Evolutionary conservation across 176 grass and related monocot species (phyloP).

Genomic region (Bolboschoenus planiculmis): DNA sequence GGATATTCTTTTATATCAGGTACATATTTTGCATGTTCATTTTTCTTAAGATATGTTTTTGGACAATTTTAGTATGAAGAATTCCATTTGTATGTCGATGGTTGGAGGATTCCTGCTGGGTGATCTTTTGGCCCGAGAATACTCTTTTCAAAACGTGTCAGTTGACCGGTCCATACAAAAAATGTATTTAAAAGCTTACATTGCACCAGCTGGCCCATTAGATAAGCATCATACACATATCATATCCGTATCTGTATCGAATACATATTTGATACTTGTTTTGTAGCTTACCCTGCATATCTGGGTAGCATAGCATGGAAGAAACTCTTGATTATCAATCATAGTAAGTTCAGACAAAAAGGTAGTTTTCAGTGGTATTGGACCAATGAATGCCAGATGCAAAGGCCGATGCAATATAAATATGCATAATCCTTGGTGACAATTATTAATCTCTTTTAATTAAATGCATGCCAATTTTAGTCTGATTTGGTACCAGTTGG

Average conservation of each 20-base stretch:
- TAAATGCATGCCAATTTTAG: conserved; percentile 31
- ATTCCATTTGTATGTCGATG: not conserved
- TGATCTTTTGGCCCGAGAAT: not conserved
- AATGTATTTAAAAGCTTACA: not conserved
- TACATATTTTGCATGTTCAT: conserved; percentile 25
- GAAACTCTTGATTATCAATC: not conserved
- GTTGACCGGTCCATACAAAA: not conserved
- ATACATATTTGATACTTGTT: not conserved
- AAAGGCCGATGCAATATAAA: not conserved
- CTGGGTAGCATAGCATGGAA: not conserved
- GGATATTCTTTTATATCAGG: conserved; percentile 97
- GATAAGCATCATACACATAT: not conserved
- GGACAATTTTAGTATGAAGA: not conserved
- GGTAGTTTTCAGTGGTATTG: not conserved
- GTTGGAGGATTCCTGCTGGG: not conserved
- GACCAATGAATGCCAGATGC: not conserved
- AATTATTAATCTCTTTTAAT: not conserved
- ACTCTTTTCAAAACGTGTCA: not conserved
- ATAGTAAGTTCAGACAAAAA: not conserved
- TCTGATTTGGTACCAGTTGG: conserved; percentile 99
- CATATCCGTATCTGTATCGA: not conserved
- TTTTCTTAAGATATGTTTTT: not conserved
- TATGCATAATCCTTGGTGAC: not conserved
- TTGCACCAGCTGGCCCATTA: not conserved
- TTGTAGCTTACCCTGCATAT: not conserved